phyloP scores from a whole-genome alignment of 2,329 filamentous ascomycete genomes.

The Claviceps sp. region DNA sequence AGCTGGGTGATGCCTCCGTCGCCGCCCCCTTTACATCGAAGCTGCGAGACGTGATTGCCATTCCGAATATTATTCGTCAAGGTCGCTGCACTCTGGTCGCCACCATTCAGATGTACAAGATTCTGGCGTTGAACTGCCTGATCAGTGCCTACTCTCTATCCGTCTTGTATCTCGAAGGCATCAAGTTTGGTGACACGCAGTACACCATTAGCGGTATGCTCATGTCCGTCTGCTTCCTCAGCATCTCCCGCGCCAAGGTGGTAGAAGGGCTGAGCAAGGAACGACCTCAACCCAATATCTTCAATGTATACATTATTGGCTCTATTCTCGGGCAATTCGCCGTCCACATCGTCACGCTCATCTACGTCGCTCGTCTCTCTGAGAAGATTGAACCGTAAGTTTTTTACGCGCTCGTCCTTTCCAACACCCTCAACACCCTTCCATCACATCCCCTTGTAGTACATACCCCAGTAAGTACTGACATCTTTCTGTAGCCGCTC shows the following conservation, averaged over 20 bases:
- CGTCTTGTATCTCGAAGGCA: constrained; percentile 92
- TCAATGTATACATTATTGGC: constrained; percentile 97
- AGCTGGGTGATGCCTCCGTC: constrained; percentile 92
- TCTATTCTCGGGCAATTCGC: constrained; percentile 96
- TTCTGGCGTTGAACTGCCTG: constrained; percentile 90
- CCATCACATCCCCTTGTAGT: neutral
- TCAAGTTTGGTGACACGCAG: constrained; percentile 97
- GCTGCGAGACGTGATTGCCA: constrained; percentile 88
- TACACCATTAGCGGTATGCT: constrained; percentile 98
- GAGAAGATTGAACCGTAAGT: constrained; percentile 75
- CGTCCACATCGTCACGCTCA: constrained; percentile 83
- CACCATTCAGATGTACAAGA: constrained; percentile 99
- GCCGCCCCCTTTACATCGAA: constrained; percentile 97
- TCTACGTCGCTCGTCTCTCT: constrained; percentile 86
- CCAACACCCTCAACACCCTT: neutral
- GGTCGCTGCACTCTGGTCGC: constrained; percentile 94
- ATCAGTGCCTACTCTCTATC: constrained; percentile 96
- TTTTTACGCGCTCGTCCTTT: neutral
- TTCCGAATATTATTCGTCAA: constrained; percentile 96
- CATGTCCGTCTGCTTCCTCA: constrained; percentile 98
- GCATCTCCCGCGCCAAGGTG: constrained; percentile 91
- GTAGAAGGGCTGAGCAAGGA: constrained; percentile 95
- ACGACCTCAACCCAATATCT: constrained; percentile 94
- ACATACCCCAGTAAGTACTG: constrained; percentile 15
- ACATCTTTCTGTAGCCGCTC: constrained; percentile 25